Evolutionary conservation across 176 grass and related monocot genomes (phyloP).

Genomic region (Phoenix dactylifera): DNA sequence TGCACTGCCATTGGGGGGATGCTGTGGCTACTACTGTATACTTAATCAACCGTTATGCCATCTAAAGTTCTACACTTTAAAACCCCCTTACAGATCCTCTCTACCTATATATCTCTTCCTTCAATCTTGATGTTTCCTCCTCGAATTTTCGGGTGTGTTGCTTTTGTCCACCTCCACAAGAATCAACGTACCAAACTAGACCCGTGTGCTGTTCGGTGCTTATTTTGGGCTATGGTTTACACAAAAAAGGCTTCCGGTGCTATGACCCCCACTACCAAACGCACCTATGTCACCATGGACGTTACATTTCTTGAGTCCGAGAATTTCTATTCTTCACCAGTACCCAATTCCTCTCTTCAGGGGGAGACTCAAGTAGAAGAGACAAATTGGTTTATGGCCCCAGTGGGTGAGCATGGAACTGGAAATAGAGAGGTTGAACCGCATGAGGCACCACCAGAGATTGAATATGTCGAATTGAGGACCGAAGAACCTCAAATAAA

Average conservation of each 20-base stretch:
- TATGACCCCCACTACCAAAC: background rate
- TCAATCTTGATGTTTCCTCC: background rate
- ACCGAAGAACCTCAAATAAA: too few relatives aligned
- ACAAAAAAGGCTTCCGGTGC: background rate
- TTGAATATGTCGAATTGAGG: too few relatives aligned
- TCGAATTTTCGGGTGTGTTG: background rate
- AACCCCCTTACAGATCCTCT: background rate
- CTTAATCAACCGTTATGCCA: background rate
- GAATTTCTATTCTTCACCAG: background rate
- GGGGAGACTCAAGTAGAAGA: background rate
- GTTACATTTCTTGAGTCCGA: background rate
- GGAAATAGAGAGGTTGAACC: too few relatives aligned
- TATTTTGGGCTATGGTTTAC: background rate
- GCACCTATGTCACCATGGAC: background rate
- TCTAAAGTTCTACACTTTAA: background rate
- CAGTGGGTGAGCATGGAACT: too few relatives aligned
- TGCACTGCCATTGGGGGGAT: too few relatives aligned
- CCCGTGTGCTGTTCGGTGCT: background rate
- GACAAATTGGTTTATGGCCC: too few relatives aligned
- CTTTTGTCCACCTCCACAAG: conserved; percentile 4
- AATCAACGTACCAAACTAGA: background rate
- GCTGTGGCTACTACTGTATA: background rate
- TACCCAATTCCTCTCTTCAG: background rate
- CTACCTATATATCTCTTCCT: background rate
- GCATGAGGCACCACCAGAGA: too few relatives aligned